Base-by-base conservation (phyloP, 768 basidiomycete genomes). In the Myochromella boudieri region DNA sequence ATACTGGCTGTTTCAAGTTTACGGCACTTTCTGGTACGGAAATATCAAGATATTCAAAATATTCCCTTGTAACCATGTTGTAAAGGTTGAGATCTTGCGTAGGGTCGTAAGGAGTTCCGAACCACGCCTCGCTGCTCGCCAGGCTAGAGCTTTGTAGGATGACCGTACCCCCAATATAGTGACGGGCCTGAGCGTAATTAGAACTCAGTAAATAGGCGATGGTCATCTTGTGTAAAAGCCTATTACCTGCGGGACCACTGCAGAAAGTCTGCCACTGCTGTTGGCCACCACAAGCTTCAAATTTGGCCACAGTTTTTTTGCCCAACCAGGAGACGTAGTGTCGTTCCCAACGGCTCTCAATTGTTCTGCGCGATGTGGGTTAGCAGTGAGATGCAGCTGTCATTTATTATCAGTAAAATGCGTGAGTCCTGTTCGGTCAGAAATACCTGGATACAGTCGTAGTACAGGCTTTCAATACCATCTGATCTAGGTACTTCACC, bases 1-100 rank as follows among this genome's bases (percentile, higher is more conserved):
- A 41, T 21, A 42, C 40, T 26, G 38, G 22, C 34, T 25, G 15
- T 24, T 40, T 40, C n/a, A 48, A 25, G 22, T 43, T 17, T n/a
- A 24, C 21, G 14, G 29, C 31, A 21, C 26, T 25, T 29, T 40
- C 43, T 40, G 49, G 43, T 3, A 14, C 28, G 14, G 36, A 31
- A 11, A 50, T 27, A 14, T 49, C 48, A 10, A 49, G 38, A 15
- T 49, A 49, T 22, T 49, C 48, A 22, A 49, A 42, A 17, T 44
- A 10, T 25, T 49, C 48, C 25, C 44, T 42, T 14, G 42, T 37
- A 3, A 37, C 36, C 42, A 26, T 44, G 17, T 34, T 49, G 31
- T 42, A 49, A 28, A 37, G 25, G 32, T 44, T 39, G 24, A 31
- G 42, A 29, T 37, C 36, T 26, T 26, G 41, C 12, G 10, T 27